A percentile compares a stretch with the other conserved stretches of the same genome.
phyloP scores from a whole-genome alignment of 2,329 filamentous ascomycete genomes.

The Trichoderma cornu-damae region DNA sequence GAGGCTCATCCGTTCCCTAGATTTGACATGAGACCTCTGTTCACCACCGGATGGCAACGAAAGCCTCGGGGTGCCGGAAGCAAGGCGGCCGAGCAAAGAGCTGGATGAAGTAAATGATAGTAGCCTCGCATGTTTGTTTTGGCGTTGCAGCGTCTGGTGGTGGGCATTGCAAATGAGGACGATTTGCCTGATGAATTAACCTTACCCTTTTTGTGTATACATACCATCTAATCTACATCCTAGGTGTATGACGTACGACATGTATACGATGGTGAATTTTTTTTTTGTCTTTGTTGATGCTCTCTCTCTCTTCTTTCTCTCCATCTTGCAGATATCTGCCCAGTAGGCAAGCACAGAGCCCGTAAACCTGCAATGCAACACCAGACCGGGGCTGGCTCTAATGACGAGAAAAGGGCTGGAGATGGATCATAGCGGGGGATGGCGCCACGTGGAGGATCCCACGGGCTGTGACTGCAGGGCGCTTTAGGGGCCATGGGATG shows the following conservation, averaged over 20 bases:
- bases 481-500: not conserved
- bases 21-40: constrained; percentile 73
- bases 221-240: not conserved
- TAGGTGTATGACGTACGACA: not conserved
- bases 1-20: constrained; percentile 87
- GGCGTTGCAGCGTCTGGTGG: not conserved
- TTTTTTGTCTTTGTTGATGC: too few relatives aligned
- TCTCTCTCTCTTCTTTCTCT: too few relatives aligned
- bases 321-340: too few relatives aligned
- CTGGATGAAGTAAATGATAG: not conserved
- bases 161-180: not conserved
- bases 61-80: constrained; percentile 53
- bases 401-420: too few relatives aligned
- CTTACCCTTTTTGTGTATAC: not conserved
- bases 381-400: too few relatives aligned
- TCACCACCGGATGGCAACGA: constrained; percentile 76
- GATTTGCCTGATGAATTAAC: not conserved
- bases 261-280: not conserved
- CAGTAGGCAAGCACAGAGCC: too few relatives aligned
- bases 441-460: not conserved
- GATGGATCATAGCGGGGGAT: not conserved
- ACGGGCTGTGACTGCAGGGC: not conserved
- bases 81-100: constrained; percentile 31
- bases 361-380: too few relatives aligned
- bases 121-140: not conserved